Evolutionary conservation across 2,329 filamentous ascomycete species (phyloP).

Genomic region (Cercospora sesami): DNA sequence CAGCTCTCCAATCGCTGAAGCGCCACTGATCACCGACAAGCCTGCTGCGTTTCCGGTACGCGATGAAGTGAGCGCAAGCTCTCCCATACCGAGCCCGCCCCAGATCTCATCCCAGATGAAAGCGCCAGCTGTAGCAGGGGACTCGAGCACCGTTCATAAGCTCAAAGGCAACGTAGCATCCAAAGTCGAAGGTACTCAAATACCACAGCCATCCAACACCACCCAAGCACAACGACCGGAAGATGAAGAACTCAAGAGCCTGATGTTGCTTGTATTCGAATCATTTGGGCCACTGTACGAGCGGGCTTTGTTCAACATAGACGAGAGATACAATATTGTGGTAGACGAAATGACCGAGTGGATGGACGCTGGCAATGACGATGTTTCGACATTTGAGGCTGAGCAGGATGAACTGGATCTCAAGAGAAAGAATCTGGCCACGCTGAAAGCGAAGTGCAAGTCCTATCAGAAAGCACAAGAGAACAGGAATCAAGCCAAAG

Average conservation of each 20-base stretch:
- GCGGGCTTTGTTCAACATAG: constrained; percentile 19
- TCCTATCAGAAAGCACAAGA: constrained; percentile 26
- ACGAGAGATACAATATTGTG: constrained; percentile 25
- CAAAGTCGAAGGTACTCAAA: not conserved
- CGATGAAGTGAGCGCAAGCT: not conserved
- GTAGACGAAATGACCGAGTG: constrained; percentile 26
- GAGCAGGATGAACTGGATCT: constrained; percentile 27
- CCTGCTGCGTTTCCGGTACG: not conserved
- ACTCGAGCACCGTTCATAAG: constrained; percentile 4
- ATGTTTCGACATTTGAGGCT: constrained; percentile 20
- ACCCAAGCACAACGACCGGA: constrained; percentile 21
- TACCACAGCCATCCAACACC: constrained; percentile 18
- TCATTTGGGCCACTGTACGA: constrained; percentile 25
- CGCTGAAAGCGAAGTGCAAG: constrained; percentile 24
- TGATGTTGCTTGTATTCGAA: constrained; percentile 28
- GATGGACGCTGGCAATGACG: constrained; percentile 28
- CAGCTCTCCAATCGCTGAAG: constrained; percentile 1
- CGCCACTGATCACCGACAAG: not conserved
- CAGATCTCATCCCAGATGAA: not conserved
- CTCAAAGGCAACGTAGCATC: constrained; percentile 8
- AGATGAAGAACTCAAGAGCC: constrained; percentile 8
- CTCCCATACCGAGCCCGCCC: constrained; percentile 3
- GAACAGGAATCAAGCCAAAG: constrained; percentile 29
- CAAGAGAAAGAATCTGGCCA: constrained; percentile 22
- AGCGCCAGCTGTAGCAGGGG: not conserved